Conservation (phyloP, 192 early-diverging fungal species). For the Entomortierella beljakovae region DNA sequence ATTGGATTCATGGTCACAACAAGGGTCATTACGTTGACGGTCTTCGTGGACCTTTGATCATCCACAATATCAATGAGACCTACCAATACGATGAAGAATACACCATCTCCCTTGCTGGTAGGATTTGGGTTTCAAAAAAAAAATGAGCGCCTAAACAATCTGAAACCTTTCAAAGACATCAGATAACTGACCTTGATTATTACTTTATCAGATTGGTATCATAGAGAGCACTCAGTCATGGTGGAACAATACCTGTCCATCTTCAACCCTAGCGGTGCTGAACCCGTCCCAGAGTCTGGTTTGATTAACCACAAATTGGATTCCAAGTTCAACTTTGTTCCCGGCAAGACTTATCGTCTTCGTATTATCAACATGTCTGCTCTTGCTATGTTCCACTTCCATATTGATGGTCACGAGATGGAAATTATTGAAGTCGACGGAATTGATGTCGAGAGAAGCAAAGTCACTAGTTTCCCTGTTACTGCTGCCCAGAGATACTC, state of each 20-base stretch:
- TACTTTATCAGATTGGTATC: constrained; percentile 71
- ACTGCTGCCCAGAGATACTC: constrained; percentile 84
- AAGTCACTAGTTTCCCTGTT: constrained; percentile 66
- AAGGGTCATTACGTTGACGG: constrained; percentile 86
- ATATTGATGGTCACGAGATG: constrained; percentile 83
- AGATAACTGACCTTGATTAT: background rate
- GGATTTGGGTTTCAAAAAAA: constrained; percentile 5
- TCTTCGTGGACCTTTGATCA: constrained; percentile 75
- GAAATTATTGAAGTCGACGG: constrained; percentile 87
- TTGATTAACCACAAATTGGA: constrained; percentile 71
- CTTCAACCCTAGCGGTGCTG: constrained; percentile 72
- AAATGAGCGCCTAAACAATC: background rate
- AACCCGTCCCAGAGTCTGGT: constrained; percentile 74
- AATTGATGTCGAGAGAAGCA: constrained; percentile 67
- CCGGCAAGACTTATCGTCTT: constrained; percentile 87
- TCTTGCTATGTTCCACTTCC: constrained; percentile 79
- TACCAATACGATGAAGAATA: constrained; percentile 79
- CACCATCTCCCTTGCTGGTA: constrained; percentile 71
- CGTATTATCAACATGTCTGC: constrained; percentile 88
- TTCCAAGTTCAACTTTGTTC: constrained; percentile 67
- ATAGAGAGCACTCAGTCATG: constrained; percentile 66
- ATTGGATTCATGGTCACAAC: constrained; percentile 86
- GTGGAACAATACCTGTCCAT: constrained; percentile 70
- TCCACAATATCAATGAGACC: constrained; percentile 70
- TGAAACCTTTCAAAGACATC: background rate